Base-by-base conservation (phyloP, 495 filamentous ascomycete species). In the Hypoxylon rickii region DNA sequence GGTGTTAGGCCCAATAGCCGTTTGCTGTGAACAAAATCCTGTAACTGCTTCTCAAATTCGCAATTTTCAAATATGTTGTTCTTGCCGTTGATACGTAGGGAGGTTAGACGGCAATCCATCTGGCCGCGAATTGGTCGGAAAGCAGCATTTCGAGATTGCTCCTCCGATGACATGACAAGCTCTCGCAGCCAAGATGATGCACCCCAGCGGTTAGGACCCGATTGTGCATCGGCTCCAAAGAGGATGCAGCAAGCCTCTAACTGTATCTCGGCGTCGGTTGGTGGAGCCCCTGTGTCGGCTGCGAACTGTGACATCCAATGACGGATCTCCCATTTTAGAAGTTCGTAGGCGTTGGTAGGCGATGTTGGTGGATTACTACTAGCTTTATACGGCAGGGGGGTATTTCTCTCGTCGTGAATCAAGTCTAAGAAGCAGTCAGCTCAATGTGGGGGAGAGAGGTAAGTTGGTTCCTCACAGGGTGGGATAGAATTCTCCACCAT, bases 401-500 rank as follows among this genome's bases (percentile, higher is more conserved):
- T 73, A 38, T 79, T 80, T 67, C 80, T 66, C 55, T 83, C 79
- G 59, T 82, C 74, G 61, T 83, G 78, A 68, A 83, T 83, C 19
- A 83, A 70, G 61, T 80, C 78, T 74, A 38, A 29, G 41, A 21
- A 39, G 13, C 8, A 26, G 49, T 68, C 42, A 68, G 66, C 44
- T 26, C 39, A 13, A 43, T 58, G 44, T 21, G 37, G 17, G 44
- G 55, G 29, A 39, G 44, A 57, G 60, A 58, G 43, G 15, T 15
- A 47, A 41, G n/a, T 31, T 29, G 31, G 41, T 48, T 50, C 64
- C 75, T 57, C 67, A 78, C 75, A 87, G 12, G 85, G 84, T 0
- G 86, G 86, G 53, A 88, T 86, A 26, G 82, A 83, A 66, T 86
- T 84, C 61, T 85, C 79, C 55, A 89, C 73, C 65, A 81, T 73